Evolutionary conservation across 345 rosid genomes (phyloP).

Genomic region (Tarenaya hassleriana): DNA sequence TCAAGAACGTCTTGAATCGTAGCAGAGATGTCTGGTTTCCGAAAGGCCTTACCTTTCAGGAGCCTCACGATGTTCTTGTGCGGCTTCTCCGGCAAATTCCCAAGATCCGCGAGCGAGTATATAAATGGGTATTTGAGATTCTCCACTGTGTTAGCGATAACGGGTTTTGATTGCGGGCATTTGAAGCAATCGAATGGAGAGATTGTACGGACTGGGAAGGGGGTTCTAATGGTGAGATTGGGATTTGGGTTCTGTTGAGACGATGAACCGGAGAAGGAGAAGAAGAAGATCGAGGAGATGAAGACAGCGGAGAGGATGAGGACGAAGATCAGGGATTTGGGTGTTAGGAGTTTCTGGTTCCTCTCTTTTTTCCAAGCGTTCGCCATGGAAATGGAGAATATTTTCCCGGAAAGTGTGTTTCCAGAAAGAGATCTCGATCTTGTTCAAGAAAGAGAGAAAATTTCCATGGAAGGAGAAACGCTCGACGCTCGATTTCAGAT

Average conservation of each 20-base stretch:
- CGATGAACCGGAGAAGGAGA: slow-evolving; percentile 27
- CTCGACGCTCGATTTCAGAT: slow-evolving; percentile 13
- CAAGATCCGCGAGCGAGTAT: slow-evolving; percentile 81
- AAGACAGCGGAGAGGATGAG: slow-evolving; percentile 41
- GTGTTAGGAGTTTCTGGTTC: slow-evolving; percentile 45
- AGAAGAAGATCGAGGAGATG: slow-evolving; percentile 40
- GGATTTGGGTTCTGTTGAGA: too few relatives aligned
- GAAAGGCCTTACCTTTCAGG: slow-evolving; percentile 83
- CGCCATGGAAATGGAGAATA: slow-evolving; percentile 39
- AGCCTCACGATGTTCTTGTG: slow-evolving; percentile 89
- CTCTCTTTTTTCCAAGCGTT: slow-evolving; percentile 75
- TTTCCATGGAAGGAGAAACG: neutral
- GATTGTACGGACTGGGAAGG: slow-evolving; percentile 32
- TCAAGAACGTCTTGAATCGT: slow-evolving; percentile 73
- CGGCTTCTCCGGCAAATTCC: slow-evolving; percentile 82
- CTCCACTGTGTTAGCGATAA: slow-evolving; percentile 79
- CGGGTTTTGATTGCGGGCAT: slow-evolving; percentile 77
- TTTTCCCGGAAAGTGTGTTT: slow-evolving; percentile 6
- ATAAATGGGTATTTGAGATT: slow-evolving; percentile 72
- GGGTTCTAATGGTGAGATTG: slow-evolving; percentile 16
- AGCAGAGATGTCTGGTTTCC: slow-evolving; percentile 83
- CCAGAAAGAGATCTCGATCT: slow-evolving; percentile 7
- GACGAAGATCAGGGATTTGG: slow-evolving; percentile 40
- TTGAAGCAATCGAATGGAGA: slow-evolving; percentile 61
- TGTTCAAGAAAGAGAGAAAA: neutral